Percentiles rank a stretch among this genome's conserved stretches.
Conservation (phyloP, 1,139 yeast genomes). For the Kurtzmaniella natalensis region DNA sequence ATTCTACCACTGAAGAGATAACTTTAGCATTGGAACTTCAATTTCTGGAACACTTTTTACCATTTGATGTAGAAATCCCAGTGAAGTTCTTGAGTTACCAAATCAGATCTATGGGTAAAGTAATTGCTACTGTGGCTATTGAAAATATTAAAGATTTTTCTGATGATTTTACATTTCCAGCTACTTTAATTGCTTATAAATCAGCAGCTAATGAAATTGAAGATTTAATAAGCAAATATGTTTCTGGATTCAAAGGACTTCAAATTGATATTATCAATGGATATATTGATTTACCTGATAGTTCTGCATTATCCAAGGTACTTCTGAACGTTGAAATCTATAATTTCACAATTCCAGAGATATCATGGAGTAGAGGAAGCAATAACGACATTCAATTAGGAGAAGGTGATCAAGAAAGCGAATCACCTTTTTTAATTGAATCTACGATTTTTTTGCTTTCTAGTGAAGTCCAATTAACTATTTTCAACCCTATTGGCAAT, state of each 20-base stretch:
- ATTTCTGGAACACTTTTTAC: background rate
- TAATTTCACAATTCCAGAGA: conserved; percentile 5
- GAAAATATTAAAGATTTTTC: conserved; percentile 8
- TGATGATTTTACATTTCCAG: conserved; percentile 3
- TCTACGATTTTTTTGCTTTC: conserved; percentile 49
- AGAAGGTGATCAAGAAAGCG: background rate
- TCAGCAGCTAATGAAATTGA: conserved; percentile 13
- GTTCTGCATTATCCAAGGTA: background rate
- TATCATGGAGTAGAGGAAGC: conserved; percentile 1
- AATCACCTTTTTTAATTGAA: conserved; percentile 26
- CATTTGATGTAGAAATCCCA: conserved; percentile 2
- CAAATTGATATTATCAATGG: conserved; percentile 10
- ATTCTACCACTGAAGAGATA: conserved; percentile 2
- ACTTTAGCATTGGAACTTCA: conserved; percentile 3
- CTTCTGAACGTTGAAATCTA: conserved; percentile 5
- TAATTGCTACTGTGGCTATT: conserved; percentile 1
- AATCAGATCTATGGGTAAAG: conserved; percentile 1
- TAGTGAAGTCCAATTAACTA: conserved; percentile 47
- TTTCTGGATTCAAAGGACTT: conserved; percentile 18
- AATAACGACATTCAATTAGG: background rate
- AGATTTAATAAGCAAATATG: conserved; percentile 17
- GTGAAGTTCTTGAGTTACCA: conserved; percentile 4
- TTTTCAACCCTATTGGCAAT: conserved; percentile 50
- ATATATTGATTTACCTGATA: background rate
- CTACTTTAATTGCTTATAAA: conserved; percentile 6